Evolutionary conservation across 164 flowering plant genomes (phyloP).

Genomic region (Stephania japonica): DNA sequence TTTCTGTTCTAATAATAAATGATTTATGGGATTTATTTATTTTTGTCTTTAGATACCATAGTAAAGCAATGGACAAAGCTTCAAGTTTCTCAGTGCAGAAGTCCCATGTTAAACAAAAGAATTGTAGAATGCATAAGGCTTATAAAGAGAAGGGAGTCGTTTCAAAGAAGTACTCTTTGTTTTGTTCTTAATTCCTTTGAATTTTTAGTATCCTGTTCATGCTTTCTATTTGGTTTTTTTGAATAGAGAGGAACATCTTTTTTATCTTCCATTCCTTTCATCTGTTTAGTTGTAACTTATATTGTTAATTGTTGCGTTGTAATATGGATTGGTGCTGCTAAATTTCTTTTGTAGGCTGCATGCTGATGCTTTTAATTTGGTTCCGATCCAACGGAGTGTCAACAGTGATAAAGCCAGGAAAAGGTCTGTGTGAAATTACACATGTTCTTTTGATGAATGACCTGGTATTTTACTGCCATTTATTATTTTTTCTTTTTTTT

Average conservation of each 20-base stretch:
- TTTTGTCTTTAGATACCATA: conserved; percentile 18
- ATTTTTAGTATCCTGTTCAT: neutral
- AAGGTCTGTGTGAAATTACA: conserved; percentile 31
- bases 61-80: conserved; percentile 22
- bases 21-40: neutral
- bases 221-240: neutral
- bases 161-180: conserved; percentile 30
- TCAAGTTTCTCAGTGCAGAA: conserved; percentile 16
- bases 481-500: neutral
- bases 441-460: neutral
- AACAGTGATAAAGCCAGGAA: conserved; percentile 39
- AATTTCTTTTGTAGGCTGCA: conserved; percentile 29
- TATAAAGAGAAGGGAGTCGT: conserved; percentile 18
- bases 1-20: neutral
- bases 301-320: neutral
- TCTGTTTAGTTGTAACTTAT: neutral
- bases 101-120: conserved; percentile 11
- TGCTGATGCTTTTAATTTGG: conserved; percentile 16
- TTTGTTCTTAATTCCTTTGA: neutral
- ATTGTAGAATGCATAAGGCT: conserved; percentile 13
- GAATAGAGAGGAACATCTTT: neutral
- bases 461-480: neutral
- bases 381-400: conserved; percentile 25
- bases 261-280: neutral
- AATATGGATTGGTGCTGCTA: neutral